A percentile compares a stretch with the other conserved stretches of the same genome.
Evolutionary conservation across 148 eudicot species (phyloP).

Genomic region (Beta vulgaris): DNA sequence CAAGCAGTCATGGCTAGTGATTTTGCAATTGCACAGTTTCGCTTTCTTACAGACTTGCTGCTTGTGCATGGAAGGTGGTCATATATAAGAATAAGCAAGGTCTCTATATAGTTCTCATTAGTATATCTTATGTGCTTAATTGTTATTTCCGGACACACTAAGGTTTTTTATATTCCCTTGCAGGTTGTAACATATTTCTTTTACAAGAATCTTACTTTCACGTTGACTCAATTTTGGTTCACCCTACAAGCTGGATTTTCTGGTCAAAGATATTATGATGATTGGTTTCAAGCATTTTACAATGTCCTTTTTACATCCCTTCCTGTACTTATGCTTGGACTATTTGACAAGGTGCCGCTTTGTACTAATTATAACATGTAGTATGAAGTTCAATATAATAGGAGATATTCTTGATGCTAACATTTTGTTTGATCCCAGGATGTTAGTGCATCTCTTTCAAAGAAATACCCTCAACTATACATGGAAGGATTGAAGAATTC

Average conservation of each 20-base stretch:
- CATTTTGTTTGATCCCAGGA: slow-evolving; percentile 47
- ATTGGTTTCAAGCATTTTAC: slow-evolving; percentile 96
- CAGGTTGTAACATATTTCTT: slow-evolving; percentile 94
- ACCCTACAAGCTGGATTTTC: slow-evolving; percentile 90
- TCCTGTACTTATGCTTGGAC: slow-evolving; percentile 86
- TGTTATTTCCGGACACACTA: slow-evolving; percentile 8
- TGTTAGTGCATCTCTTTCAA: slow-evolving; percentile 85
- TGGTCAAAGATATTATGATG: slow-evolving; percentile 97
- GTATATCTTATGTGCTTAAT: neutral
- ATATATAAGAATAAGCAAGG: slow-evolving; percentile 97
- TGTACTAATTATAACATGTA: slow-evolving; percentile 8
- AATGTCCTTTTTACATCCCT: slow-evolving; percentile 89
- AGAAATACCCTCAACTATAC: slow-evolving; percentile 84
- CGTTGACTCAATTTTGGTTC: slow-evolving; percentile 96
- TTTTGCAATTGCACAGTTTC: slow-evolving; percentile 97
- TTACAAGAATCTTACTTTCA: slow-evolving; percentile 93
- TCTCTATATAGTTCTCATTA: slow-evolving; percentile 21
- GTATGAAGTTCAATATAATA: neutral
- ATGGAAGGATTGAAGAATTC: slow-evolving; percentile 78
- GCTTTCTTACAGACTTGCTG: slow-evolving; percentile 86
- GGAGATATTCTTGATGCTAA: neutral
- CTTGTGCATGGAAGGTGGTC: slow-evolving; percentile 99
- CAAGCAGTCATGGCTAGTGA: slow-evolving; percentile 99
- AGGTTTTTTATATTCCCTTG: slow-evolving; percentile 24
- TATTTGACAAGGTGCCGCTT: slow-evolving; percentile 78